A percentile compares a stretch with the other conserved stretches of the same genome.
Conservation (phyloP, 169 alveolate genomes). For the Plasmodium knowlesi region DNA sequence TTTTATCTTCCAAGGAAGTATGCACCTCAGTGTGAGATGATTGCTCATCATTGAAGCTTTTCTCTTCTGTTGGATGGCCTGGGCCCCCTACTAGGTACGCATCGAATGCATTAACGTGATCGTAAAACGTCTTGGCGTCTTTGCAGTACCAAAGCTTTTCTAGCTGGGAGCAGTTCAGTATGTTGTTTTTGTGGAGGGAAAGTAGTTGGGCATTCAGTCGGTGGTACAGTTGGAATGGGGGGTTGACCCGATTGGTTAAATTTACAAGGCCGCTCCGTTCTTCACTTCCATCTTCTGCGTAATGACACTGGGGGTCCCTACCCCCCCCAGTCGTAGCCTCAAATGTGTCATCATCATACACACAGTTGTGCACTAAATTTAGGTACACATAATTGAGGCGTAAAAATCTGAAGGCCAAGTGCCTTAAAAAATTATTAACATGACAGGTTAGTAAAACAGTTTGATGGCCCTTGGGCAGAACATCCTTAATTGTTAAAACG, state of each 20-base stretch:
- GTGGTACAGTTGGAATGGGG: conserved; percentile 6
- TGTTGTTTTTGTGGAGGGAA: conserved; percentile 15
- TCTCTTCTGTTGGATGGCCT: background rate
- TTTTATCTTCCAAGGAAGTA: background rate
- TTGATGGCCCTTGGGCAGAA: conserved; percentile 65
- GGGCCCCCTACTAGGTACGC: conserved; percentile 10
- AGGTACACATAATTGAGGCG: conserved; percentile 61
- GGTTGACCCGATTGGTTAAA: background rate
- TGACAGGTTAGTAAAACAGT: conserved; percentile 52
- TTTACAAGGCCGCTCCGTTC: background rate
- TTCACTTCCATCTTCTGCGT: background rate
- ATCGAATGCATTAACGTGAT: conserved; percentile 14
- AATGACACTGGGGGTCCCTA: background rate
- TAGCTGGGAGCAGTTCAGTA: conserved; percentile 28
- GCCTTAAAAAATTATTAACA: conserved; percentile 64
- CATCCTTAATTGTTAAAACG: conserved; percentile 52
- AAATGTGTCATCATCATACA: conserved; percentile 19
- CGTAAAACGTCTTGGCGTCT: conserved; percentile 40
- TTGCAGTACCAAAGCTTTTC: conserved; percentile 41
- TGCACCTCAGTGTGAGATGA: background rate
- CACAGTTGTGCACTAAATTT: conserved; percentile 61
- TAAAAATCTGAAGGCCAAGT: conserved; percentile 57
- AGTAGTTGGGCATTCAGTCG: conserved; percentile 16
- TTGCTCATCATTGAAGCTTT: background rate
- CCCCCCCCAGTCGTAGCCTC: background rate